Conservation (phyloP, 176 grass and related monocot genomes). For the Dactylis glomerata region DNA sequence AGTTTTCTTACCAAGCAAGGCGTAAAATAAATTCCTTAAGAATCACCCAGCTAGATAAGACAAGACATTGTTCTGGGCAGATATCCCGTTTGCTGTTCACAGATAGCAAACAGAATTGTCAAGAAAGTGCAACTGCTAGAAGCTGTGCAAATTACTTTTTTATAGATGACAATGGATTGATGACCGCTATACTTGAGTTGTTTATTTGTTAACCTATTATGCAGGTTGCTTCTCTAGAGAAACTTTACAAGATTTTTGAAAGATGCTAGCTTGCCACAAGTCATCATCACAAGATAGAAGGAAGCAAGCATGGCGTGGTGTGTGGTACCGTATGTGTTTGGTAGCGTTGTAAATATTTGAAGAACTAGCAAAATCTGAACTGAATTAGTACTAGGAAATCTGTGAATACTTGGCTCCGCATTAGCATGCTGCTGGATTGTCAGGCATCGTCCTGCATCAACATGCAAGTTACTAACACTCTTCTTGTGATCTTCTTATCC, state of each 20-base stretch:
- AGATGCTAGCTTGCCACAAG: slow-evolving; percentile 48
- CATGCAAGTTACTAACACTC: background rate
- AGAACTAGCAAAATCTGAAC: background rate
- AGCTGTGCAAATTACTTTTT: background rate
- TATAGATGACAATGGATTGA: background rate
- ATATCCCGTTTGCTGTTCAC: background rate
- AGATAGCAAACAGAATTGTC: background rate
- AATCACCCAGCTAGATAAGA: background rate
- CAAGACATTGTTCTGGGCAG: background rate
- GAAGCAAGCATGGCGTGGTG: background rate
- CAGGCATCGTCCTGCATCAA: background rate
- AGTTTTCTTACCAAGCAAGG: background rate
- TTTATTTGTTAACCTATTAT: slow-evolving; percentile 14
- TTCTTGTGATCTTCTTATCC: background rate
- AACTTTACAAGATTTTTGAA: slow-evolving; percentile 93
- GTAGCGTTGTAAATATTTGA: background rate
- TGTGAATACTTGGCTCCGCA: background rate
- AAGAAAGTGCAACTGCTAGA: background rate
- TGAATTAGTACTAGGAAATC: background rate
- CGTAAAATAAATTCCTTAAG: background rate
- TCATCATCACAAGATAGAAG: background rate
- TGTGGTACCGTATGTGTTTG: background rate
- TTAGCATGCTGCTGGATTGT: too few relatives aligned
- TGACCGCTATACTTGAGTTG: background rate
- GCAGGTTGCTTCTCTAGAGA: slow-evolving; percentile 86